Conservation (phyloP, 495 filamentous ascomycete species). For the Penicillium coprophilum region DNA sequence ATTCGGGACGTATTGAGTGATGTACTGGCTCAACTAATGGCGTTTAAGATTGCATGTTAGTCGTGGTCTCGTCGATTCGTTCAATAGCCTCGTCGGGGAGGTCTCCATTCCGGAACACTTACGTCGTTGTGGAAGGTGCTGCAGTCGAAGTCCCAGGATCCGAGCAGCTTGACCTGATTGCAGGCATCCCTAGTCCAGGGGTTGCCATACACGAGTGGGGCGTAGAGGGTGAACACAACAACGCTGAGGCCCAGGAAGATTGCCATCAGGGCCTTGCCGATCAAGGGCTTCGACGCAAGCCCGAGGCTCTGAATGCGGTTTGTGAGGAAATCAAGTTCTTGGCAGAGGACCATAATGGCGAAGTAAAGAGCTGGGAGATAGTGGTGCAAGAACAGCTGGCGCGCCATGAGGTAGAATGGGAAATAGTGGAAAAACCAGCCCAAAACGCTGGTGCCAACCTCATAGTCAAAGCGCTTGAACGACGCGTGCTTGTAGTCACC, state of each 20-base stretch:
- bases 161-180: constrained; percentile 80
- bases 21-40: constrained; percentile 44
- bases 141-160: constrained; percentile 95
- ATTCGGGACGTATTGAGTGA: constrained; percentile 31
- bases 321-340: constrained; percentile 81
- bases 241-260: constrained; percentile 70
- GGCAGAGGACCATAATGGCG: constrained; percentile 82
- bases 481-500: constrained; percentile 75
- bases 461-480: constrained; percentile 97
- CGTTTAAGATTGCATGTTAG: constrained; percentile 25
- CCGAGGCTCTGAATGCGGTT: constrained; percentile 66
- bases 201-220: constrained; percentile 90
- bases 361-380: constrained; percentile 97
- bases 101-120: constrained; percentile 53
- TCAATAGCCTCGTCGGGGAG: constrained; percentile 36
- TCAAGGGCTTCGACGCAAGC: constrained; percentile 64
- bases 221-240: constrained; percentile 77
- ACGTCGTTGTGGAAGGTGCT: constrained; percentile 85
- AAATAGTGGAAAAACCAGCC: constrained; percentile 97
- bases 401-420: constrained; percentile 96
- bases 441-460: constrained; percentile 84
- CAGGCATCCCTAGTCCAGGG: constrained; percentile 88
- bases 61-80: constrained; percentile 23
- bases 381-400: constrained; percentile 96
- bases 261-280: constrained; percentile 69